Base-by-base conservation (phyloP, 192 early-diverging fungal species). In the Thamnidium elegans region DNA sequence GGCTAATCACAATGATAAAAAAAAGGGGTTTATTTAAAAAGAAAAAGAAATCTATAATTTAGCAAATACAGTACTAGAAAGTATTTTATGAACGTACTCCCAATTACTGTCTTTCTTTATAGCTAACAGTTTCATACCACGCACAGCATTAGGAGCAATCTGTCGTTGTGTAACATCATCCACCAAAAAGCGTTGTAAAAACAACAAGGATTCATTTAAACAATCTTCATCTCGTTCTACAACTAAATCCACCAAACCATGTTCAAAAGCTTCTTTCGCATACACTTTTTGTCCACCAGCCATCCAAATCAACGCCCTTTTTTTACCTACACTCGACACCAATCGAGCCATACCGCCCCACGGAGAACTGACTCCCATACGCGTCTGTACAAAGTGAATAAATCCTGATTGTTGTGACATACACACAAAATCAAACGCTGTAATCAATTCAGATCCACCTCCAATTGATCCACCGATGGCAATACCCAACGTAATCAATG, bases 401-500 rank as follows among this genome's bases (percentile, higher is more conserved):
- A 59, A 59, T 4, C 42, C 58, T 15, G 46, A 48, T 15, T 45
- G n/a, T 4, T 31, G 17, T 20, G 78, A 74, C 15, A 84, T 56
- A 48, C 85, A 83, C 9, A 86, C 66, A 58, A 81, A 73, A 48
- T 90, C 88, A 69, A 81, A 83, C 13, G 78, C 80, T 5, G 83
- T 80, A 1, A 81, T 74, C 46, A 89, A 66, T 56, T 90, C 88
- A 3, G 85, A 83, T 1, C 88, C 88, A 11, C 87, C 88, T 8
- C 87, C 88, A 17, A 90, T 71, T 30, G 87, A 86, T n/a, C 77
- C 72, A 43, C 84, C 82, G 30, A 83, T 77, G 15, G 89, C 76
- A 0, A 83, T 79, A 4, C 86, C 87, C 10, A 87, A 70, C 13
- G 88, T 75, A 3, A 90, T 58, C 20, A 89, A 50, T 9, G 86